phyloP scores from a whole-genome alignment of 75 land plant genomes.

The Cryptomeria japonica region DNA sequence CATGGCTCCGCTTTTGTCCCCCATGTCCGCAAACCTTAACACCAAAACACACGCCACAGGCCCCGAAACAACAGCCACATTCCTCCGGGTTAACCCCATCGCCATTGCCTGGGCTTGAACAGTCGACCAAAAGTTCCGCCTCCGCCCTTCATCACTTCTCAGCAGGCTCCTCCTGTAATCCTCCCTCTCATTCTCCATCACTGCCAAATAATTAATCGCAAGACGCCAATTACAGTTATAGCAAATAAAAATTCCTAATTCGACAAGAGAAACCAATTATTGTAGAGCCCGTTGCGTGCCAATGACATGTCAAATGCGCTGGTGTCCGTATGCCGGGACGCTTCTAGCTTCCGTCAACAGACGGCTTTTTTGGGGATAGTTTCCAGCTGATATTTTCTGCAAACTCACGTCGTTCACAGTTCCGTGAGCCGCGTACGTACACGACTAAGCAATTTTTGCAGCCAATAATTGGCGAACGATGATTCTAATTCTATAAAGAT shows the following conservation, averaged over 20 bases:
- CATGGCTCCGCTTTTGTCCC: slow-evolving; percentile 43
- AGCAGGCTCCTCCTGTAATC: neutral
- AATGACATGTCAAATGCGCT: neutral
- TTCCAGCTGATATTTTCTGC: neutral
- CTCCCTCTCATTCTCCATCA: neutral
- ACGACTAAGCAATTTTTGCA: neutral
- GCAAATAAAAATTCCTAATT: neutral
- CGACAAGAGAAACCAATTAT: too few species aligned
- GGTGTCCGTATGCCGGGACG: too few species aligned
- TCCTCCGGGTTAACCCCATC: neutral
- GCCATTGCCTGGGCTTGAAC: neutral
- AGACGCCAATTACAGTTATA: neutral
- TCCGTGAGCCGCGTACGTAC: too few species aligned
- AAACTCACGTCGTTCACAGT: neutral
- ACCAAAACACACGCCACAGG: slow-evolving; percentile 45
- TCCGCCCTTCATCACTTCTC: neutral
- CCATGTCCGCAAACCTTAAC: slow-evolving; percentile 25
- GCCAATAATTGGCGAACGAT: neutral
- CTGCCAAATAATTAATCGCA: neutral
- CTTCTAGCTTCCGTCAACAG: neutral
- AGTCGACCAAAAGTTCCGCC: neutral
- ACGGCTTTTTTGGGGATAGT: neutral
- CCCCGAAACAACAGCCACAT: slow-evolving; percentile 32
- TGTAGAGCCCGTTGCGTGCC: too few species aligned
- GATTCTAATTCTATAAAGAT: too few species aligned